Conservation (phyloP, 768 basidiomycete species). For the Brasilioporus rufonigricans region DNA sequence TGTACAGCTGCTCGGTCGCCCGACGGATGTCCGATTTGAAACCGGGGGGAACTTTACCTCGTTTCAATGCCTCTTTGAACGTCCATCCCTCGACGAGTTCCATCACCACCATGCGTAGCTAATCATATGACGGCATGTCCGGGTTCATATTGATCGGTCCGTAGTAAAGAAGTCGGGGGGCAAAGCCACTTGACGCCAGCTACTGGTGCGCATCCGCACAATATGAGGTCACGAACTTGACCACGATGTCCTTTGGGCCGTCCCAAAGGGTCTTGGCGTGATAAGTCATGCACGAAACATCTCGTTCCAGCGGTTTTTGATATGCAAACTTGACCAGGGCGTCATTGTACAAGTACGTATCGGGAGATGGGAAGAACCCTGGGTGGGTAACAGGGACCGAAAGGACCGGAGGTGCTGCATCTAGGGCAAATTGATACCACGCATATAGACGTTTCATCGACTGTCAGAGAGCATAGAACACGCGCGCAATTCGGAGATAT, state of each 20-base stretch:
- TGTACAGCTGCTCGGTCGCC: neutral
- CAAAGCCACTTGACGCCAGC: constrained; percentile 27
- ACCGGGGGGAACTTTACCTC: neutral
- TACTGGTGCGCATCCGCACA: constrained; percentile 30
- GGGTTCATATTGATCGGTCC: constrained; percentile 14
- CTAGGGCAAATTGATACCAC: constrained; percentile 18
- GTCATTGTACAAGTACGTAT: neutral
- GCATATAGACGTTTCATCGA: constrained; percentile 10
- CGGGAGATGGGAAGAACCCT: constrained; percentile 23
- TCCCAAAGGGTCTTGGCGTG: constrained; percentile 12
- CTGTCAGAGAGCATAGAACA: neutral
- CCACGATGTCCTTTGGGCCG: constrained; percentile 21
- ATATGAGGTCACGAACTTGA: constrained; percentile 39
- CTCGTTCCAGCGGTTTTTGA: constrained; percentile 14
- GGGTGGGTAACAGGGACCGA: neutral
- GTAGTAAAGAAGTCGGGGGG: constrained; percentile 33
- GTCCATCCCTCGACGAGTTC: neutral
- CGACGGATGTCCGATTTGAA: neutral
- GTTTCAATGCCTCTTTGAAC: neutral
- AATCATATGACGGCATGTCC: constrained; percentile 14
- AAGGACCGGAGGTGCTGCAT: neutral
- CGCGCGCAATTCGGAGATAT: neutral
- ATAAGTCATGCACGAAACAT: constrained; percentile 24
- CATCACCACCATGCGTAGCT: constrained; percentile 3
- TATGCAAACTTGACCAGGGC: constrained; percentile 19